Base-by-base conservation (phyloP, 2,329 filamentous ascomycete genomes). In the Paecilomyces variotii region DNA sequence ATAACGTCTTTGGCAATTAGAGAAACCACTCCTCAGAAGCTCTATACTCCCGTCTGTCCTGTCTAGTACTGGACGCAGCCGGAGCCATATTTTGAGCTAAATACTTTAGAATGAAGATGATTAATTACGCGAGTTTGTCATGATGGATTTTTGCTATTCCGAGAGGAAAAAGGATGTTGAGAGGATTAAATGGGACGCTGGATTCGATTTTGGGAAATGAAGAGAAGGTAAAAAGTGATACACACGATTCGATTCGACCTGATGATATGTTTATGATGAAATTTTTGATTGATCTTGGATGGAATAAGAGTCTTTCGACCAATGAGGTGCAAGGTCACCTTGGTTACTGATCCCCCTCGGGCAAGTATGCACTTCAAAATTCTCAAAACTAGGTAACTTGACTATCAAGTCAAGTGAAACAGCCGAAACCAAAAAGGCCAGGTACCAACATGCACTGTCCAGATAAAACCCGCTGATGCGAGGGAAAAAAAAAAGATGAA, bases 41-140 rank as follows among this genome's bases (percentile, higher is more conserved):
- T 76, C 58, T 64, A 64, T n/a, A 68, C 65, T 2, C 74, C 73
- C 1, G 65, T 65, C 5, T 76, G 73, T 72, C 67, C 70, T 54
- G 72, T 71, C 26, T 1, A 64, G 63, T 56, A 65, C 63, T n/a
- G 62, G 70, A 56, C 68, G 2, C 67, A 74, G 65, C 73, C 73
- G 3, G 64, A 67, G 2, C 49, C 67, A 1, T 75, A 73, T 45
- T 68, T 68, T 51, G 58, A 67, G 24, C 53, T 74, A 60, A 73
- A 73, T 55, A n/a, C n/a, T n/a, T n/a, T 68, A 73, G 63, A 63
- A 69, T 53, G 66, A 72, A 54, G 59, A 57, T 52, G 70, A 71
- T 49, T 69, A 70, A 71, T 49, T 69, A 70, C 54, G 35, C 34
- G 4, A 39, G 9, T 32, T 19, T 54, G 3, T 52, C 25, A 3